Evolutionary conservation across 345 rosid species (phyloP), one percentile per base, ranked within the genome.

Genomic region (Eucalyptus erythrocorys): DNA sequence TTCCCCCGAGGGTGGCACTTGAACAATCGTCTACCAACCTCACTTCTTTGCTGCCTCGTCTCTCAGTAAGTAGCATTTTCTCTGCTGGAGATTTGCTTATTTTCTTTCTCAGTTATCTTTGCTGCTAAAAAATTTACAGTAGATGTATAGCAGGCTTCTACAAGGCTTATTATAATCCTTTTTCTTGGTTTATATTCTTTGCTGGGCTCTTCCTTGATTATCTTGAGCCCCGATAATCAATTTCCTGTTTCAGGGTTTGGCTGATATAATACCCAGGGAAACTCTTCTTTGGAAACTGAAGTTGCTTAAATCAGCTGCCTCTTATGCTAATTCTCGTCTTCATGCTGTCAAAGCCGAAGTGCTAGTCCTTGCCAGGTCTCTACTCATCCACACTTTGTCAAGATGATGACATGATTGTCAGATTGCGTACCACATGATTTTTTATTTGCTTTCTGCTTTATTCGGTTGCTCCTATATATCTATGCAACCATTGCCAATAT

Each of bases 311-410:
- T 87, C 95, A 13, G 98, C 93, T 43, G 91, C 95, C 85, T 94
- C 96, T 88, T 96, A 95, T 91, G 91, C 97, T 57, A 97, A 97
- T 93, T 95, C 99, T 66, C 98, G 96, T 48, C 94, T 97, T 80
- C 96, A 97, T 90, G 97, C 98, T 86, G 95, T 97, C 89, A 91
- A 92, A 92, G 98, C 99, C 15, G 97, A 97, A 94, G 96, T 94
- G 53, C 94, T 97, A 85, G 81, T 97, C 88, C 96, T 97, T 61
- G 95, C 95, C 43, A 94, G 99, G 98, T 97, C 88, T 68, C 71
- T 88, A 87, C 30, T 87, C 27, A 50, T 89, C 88, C 59, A 34
- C 16, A 27, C 40, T 89, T 45, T 43, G 86, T 86, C 55, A 50
- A 76, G 47, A 40, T 37, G 82, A 21, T 76, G 82, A 11, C 82